A percentile compares a stretch with the other conserved stretches of the same genome.
phyloP scores from a whole-genome alignment of 2,329 filamentous ascomycete species.

The Diaporthe caulivora region DNA sequence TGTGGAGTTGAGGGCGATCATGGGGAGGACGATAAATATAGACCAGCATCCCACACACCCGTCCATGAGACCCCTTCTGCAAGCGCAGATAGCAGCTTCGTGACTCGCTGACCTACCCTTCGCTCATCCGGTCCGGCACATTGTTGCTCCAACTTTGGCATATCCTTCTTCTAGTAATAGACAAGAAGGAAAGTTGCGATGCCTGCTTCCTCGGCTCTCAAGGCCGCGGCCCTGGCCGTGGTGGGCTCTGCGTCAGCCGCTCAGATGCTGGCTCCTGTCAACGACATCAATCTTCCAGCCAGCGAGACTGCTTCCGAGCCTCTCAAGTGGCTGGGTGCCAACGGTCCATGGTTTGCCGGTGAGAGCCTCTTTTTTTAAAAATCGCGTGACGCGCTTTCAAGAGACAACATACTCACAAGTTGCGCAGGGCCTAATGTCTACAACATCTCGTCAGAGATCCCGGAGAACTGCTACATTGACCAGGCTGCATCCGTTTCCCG shows the following conservation, averaged over 20 bases:
- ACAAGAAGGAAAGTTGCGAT: conserved; percentile 1
- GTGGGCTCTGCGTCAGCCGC: conserved; percentile 37
- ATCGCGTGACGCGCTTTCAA: background rate
- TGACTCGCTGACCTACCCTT: background rate
- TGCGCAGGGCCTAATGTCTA: conserved; percentile 67
- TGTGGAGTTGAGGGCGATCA: conserved; percentile 18
- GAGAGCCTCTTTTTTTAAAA: conserved; percentile 36
- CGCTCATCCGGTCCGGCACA: background rate
- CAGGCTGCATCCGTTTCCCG: conserved; percentile 70
- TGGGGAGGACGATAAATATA: conserved; percentile 27
- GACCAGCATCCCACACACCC: background rate
- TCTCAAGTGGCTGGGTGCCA: conserved; percentile 60
- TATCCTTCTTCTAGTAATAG: background rate
- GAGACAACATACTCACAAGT: conserved; percentile 20
- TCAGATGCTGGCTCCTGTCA: conserved; percentile 40
- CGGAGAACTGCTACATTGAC: conserved; percentile 69
- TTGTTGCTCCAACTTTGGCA: background rate
- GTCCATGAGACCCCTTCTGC: background rate
- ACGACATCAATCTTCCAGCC: conserved; percentile 41
- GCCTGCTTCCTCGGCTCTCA: conserved; percentile 24
- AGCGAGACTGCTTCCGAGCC: conserved; percentile 40
- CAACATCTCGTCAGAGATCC: conserved; percentile 65
- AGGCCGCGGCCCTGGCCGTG: conserved; percentile 34
- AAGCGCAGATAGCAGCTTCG: conserved; percentile 18
- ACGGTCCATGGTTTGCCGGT: conserved; percentile 66